Percentiles rank a stretch among this genome's conserved stretches.
These are phyloP conservation scores for Eremomyces bilateralis DNA, from an alignment of 495 filamentous ascomycete genomes.

Conservation along the genomic window DNA sequence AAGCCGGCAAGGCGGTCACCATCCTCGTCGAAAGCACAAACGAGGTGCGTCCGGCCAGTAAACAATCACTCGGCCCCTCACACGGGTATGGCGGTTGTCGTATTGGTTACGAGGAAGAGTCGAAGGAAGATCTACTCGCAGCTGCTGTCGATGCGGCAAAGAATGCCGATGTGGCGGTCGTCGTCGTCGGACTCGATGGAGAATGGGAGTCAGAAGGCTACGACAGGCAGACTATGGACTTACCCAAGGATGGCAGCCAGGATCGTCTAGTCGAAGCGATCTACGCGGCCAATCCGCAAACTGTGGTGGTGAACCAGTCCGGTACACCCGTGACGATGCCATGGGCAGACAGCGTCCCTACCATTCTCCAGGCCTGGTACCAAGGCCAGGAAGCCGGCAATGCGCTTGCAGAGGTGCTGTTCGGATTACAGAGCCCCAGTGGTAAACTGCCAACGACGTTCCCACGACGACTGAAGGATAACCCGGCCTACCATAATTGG, in stretches of 20 bases:
- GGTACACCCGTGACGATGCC: conserved; percentile 75
- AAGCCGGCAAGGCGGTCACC: conserved; percentile 37
- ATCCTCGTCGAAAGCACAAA: conserved; percentile 25
- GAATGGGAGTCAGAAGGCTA: conserved; percentile 86
- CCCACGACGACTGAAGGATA: conserved; percentile 44
- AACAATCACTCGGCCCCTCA: conserved; percentile 30
- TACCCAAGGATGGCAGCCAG: conserved; percentile 42
- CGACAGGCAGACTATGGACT: conserved; percentile 64
- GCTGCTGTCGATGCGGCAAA: conserved; percentile 40
- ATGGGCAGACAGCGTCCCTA: conserved; percentile 45
- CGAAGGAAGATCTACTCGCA: conserved; percentile 39
- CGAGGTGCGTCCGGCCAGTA: conserved; percentile 42
- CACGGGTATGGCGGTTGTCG: conserved; percentile 55
- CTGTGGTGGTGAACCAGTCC: conserved; percentile 63
- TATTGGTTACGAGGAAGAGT: conserved; percentile 48
- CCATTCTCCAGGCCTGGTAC: conserved; percentile 37
- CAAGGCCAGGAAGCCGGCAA: conserved; percentile 26
- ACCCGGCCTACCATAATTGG: conserved; percentile 57
- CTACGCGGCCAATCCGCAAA: conserved; percentile 44
- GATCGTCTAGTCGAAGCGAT: conserved; percentile 54
- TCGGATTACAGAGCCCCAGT: conserved; percentile 24
- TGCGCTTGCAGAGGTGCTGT: conserved; percentile 43
- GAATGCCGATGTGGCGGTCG: conserved; percentile 47
- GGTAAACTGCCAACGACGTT: conserved; percentile 40
- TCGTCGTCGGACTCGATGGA: conserved; percentile 56